Conservation (phyloP, 129 eudicot species). For the Gnaphalium uliginosum region DNA sequence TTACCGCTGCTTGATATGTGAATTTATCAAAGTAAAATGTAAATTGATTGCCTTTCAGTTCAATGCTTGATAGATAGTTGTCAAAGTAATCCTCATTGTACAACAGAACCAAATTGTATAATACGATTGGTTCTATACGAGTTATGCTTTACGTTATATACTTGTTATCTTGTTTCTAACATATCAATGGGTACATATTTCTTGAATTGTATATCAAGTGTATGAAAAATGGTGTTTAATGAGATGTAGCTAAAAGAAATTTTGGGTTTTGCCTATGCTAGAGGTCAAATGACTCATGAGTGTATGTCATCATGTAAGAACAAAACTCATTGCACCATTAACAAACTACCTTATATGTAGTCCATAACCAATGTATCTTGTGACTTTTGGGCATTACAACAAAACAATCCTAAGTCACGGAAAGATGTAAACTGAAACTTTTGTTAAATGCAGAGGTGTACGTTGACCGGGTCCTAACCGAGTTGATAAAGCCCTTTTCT, state of each 20-base stretch:
- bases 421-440: neutral
- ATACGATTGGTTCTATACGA: neutral
- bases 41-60: conserved; percentile 17
- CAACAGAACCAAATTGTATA: neutral
- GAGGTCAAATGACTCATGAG: conserved; percentile 5
- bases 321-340: conserved; percentile 3
- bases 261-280: neutral
- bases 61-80: neutral
- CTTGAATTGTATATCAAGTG: neutral
- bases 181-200: neutral
- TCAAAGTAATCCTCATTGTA: too few species aligned
- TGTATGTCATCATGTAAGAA: conserved; percentile 16
- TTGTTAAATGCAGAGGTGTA: neutral
- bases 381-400: neutral
- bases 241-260: neutral
- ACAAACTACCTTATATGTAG: conserved; percentile 3
- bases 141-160: neutral
- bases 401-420: neutral
- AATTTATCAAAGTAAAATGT: conserved; percentile 21
- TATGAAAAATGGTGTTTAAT: neutral
- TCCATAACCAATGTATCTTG: neutral
- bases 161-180: neutral
- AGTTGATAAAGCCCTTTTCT: too few species aligned
- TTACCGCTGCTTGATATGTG: conserved; percentile 27
- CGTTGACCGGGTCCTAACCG: too few species aligned